Conservation (phyloP, 768 basidiomycete genomes). For the Phanerodontia chrysosporium region DNA sequence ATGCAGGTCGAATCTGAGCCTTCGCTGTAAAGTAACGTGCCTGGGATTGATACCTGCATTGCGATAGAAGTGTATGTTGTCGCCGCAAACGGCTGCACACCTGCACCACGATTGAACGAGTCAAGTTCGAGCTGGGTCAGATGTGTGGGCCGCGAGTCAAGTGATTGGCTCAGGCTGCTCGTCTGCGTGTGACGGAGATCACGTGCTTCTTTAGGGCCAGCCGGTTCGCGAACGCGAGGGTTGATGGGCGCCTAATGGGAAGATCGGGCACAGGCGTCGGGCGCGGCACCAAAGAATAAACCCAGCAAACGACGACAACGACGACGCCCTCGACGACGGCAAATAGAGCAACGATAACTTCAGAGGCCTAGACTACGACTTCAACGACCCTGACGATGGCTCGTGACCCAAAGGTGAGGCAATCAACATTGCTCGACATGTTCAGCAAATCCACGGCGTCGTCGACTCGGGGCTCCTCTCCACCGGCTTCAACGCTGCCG, state of each 20-base stretch:
- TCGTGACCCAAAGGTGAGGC: neutral
- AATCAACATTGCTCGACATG: neutral
- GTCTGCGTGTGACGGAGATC: too few species aligned
- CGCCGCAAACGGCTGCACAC: too few species aligned
- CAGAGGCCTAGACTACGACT: too few species aligned
- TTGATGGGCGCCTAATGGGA: neutral
- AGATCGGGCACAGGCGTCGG: neutral
- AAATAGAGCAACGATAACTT: neutral
- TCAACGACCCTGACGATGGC: too few species aligned
- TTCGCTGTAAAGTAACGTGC: too few species aligned
- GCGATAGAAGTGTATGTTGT: too few species aligned
- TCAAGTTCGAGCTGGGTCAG: too few species aligned
- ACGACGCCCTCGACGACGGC: neutral
- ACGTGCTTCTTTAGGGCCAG: conserved; percentile 1
- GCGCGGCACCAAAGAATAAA: neutral
- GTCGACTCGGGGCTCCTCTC: neutral
- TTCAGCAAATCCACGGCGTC: neutral
- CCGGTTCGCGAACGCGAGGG: neutral
- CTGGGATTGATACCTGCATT: too few species aligned
- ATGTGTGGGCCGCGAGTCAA: too few species aligned
- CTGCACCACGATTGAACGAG: too few species aligned
- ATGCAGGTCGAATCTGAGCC: too few species aligned
- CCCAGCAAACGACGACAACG: neutral
- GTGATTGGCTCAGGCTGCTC: too few species aligned
- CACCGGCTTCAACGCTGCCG: neutral